Base-by-base conservation (phyloP, 805 yeast species). In the Yamadazyma kitorensis region DNA sequence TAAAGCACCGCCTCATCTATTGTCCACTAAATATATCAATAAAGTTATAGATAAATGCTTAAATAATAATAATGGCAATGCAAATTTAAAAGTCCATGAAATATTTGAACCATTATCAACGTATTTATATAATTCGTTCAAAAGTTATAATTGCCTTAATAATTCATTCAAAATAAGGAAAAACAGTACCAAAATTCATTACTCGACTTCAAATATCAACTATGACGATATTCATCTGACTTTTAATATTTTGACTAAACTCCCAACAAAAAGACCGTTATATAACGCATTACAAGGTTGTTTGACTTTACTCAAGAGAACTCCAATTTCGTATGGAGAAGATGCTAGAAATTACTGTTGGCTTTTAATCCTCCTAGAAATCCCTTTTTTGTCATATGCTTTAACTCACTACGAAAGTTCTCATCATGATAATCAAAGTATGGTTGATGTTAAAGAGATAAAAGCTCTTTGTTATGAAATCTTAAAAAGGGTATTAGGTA, bases 401-500 rank as follows among this genome's bases (percentile, higher is more conserved):
- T 46, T 67, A 33, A 57, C 78, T 4, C 55, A 68, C 28, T 51
- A 45, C 15, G 45, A 48, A 34, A n/a, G 28, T 24, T 17, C 45
- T 24, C 36, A 31, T 12, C 27, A 19, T 3, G 28, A 27, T n/a
- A 31, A 22, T 32, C 27, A n/a, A 13, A 12, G 35, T 20, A 61
- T 63, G 66, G 46, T 55, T 10, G 70, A 72, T 17, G 59, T 72
- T 0, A 70, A 74, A 0, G 84, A 77, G 44, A 66, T 82, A 15
- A 71, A 72, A 39, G 54, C 73, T 0, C 48, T 78, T 11, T 72
- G 82, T n/a, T 80, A 82, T 48, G 89, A 85, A 32, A 65, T 89
- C 4, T 52, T 81, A 16, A 85, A 84, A 50, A 66, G 88, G 24
- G 61, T 76, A 2, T 61, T 86, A 23, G 96, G 96, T 0, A 62